A percentile compares a stretch with the other conserved stretches of the same genome.
Evolutionary conservation across 768 basidiomycete genomes (phyloP).

Genomic region (Cystofilobasidium bisporidii): DNA sequence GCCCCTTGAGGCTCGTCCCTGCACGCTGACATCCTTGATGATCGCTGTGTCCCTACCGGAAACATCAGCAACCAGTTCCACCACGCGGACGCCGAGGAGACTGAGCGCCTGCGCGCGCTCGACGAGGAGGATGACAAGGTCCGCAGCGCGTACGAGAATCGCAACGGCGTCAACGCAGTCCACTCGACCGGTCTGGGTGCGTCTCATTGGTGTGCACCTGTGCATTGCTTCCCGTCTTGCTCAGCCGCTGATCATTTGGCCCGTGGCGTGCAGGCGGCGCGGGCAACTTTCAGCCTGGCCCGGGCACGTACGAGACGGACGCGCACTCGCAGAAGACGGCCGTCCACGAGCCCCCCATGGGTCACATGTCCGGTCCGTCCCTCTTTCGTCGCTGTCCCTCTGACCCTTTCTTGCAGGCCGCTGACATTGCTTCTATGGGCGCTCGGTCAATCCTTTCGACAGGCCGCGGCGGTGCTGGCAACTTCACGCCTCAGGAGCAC

Average conservation of each 20-base stretch:
- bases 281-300: slow-evolving; percentile 8
- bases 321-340: not conserved
- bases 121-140: slow-evolving; percentile 25
- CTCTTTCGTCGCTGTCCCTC: not conserved
- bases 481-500: not conserved
- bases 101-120: slow-evolving; percentile 6
- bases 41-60: no score
- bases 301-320: not conserved
- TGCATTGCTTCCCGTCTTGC: not conserved
- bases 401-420: no score
- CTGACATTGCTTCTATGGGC: no score
- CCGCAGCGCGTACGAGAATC: not conserved
- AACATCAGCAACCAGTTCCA: slow-evolving; percentile 3
- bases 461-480: slow-evolving; percentile 14
- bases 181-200: not conserved
- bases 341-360: not conserved
- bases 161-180: slow-evolving; percentile 7
- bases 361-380: not conserved
- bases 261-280: not conserved
- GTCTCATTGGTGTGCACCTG: not conserved
- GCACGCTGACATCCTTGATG: no score
- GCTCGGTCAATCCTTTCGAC: no score
- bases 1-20: no score
- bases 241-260: no score
- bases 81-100: not conserved